Evolutionary conservation across 2,329 filamentous ascomycete species (phyloP).

Genomic region (Aureobasidium musti): DNA sequence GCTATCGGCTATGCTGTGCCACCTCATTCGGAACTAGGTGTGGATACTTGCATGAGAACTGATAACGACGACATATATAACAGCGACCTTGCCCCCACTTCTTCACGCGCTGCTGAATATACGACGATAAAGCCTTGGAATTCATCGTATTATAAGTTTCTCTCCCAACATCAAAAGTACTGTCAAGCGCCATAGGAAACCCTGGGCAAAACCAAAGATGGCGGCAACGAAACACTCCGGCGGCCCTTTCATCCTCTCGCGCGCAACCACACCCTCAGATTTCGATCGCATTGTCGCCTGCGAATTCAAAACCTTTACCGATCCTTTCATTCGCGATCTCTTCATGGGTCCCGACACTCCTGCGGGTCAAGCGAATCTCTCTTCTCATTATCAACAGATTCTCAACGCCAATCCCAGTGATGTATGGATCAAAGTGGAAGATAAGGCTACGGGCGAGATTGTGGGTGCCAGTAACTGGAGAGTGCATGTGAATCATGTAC

Average conservation of each 20-base stretch:
- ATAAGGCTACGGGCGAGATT: conserved; percentile 35
- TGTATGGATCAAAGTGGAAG: conserved; percentile 40
- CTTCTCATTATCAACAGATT: conserved; percentile 30
- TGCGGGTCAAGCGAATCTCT: conserved; percentile 26
- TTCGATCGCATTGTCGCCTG: conserved; percentile 17
- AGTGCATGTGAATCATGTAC: conserved; percentile 33
- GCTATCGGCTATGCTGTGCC: not conserved
- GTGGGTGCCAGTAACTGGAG: conserved; percentile 41
- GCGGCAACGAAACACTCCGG: not conserved
- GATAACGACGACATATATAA: not conserved
- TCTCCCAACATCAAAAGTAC: not conserved
- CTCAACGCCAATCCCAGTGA: conserved; percentile 34
- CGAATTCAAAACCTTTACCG: conserved; percentile 22
- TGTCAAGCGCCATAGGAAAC: not conserved
- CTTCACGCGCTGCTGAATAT: not conserved
- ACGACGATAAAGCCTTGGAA: too few relatives aligned
- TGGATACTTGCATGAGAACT: not conserved
- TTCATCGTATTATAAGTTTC: not conserved
- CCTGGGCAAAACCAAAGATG: not conserved
- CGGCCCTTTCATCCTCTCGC: conserved; percentile 7
- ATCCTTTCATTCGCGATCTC: conserved; percentile 18
- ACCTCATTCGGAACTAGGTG: not conserved
- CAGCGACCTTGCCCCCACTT: not conserved
- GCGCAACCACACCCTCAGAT: conserved; percentile 13
- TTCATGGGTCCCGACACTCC: conserved; percentile 36